Conservation (phyloP, 345 rosid genomes). For the Hypericum perforatum region DNA sequence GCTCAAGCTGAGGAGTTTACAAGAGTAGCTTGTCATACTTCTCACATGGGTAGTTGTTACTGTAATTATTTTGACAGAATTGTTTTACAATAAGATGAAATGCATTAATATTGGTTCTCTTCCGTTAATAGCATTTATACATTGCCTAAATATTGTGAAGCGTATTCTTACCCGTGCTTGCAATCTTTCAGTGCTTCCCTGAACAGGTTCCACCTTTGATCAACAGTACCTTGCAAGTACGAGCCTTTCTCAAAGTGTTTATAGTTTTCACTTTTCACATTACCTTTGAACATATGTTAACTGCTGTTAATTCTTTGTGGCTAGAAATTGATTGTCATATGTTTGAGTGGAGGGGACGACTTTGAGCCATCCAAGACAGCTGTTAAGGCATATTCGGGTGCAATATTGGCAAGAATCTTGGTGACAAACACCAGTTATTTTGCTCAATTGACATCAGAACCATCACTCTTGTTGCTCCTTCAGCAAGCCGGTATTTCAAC, state of each 20-base stretch:
- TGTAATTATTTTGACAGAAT: no score
- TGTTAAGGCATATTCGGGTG: constrained; percentile 76
- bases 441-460: constrained; percentile 79
- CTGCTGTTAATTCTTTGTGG: constrained; percentile 12
- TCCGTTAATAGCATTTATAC: no score
- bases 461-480: constrained; percentile 57
- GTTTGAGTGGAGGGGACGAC: constrained; percentile 87
- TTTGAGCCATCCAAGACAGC: constrained; percentile 72
- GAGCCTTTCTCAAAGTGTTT: constrained; percentile 11
- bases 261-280: constrained; percentile 7
- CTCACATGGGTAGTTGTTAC: no score
- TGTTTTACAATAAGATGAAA: no score
- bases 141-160: neutral
- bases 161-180: neutral
- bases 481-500: constrained; percentile 65
- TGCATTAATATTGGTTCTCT: no score
- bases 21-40: no score
- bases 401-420: constrained; percentile 81
- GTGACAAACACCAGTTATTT: constrained; percentile 87
- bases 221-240: constrained; percentile 73
- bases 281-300: constrained; percentile 7
- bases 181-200: constrained; percentile 67
- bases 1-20: no score
- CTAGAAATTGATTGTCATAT: constrained; percentile 71
- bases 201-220: constrained; percentile 75